These are phyloP conservation scores for Raddia guianensis DNA, from an alignment of 176 grass and related monocot species.

Conservation along the genomic window DNA sequence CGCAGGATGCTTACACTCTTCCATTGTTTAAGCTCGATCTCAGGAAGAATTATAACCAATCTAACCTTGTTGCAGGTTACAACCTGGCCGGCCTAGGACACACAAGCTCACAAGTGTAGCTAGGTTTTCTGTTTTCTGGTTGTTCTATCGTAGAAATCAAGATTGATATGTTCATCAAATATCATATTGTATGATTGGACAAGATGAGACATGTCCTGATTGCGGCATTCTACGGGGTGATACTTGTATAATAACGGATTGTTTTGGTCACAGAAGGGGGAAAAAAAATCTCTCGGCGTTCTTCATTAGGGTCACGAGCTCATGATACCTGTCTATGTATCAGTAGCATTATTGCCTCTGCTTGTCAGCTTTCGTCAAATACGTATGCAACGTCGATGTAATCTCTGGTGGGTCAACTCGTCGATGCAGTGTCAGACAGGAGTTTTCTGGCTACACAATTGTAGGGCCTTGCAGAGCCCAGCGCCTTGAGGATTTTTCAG, in stretches of 20 bases:
- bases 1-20: neutral
- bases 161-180: neutral
- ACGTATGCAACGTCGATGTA: neutral
- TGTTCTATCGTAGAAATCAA: neutral
- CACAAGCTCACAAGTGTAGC: neutral
- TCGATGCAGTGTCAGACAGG: neutral
- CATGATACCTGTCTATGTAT: conserved; percentile 29
- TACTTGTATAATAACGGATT: too few species aligned
- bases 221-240: neutral
- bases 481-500: neutral
- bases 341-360: neutral
- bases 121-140: neutral
- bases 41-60: neutral
- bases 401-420: neutral
- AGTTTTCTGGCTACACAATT: neutral
- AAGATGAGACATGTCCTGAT: neutral
- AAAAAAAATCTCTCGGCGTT: neutral
- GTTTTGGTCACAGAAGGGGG: neutral
- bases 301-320: neutral
- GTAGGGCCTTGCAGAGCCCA: neutral
- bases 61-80: neutral
- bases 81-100: neutral
- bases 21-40: neutral
- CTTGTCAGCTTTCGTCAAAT: neutral
- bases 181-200: neutral